A percentile compares a stretch with the other conserved stretches of the same genome.
Evolutionary conservation across 2,329 filamentous ascomycete species (phyloP).

Genomic region (Lecanicillium sp.): DNA sequence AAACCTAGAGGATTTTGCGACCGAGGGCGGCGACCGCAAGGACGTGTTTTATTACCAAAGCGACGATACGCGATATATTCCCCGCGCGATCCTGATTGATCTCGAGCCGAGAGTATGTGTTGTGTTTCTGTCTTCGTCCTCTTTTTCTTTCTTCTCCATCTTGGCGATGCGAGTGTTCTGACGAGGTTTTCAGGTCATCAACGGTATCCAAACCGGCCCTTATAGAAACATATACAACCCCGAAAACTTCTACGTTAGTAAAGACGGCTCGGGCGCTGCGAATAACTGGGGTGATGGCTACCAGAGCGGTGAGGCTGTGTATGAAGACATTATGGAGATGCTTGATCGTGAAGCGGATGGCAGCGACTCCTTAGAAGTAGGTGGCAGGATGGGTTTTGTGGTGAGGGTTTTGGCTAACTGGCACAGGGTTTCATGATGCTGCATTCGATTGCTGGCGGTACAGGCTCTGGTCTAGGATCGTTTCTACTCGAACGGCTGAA

Average conservation of each 20-base stretch:
- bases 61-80: slow-evolving; percentile 97
- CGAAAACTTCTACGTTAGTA: slow-evolving; percentile 96
- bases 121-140: too few relatives aligned
- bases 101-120: slow-evolving; percentile 71
- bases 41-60: slow-evolving; percentile 99
- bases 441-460: slow-evolving; percentile 95
- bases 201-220: slow-evolving; percentile 83
- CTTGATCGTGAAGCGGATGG: slow-evolving; percentile 97
- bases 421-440: slow-evolving; percentile 89
- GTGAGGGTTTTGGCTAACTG: neutral
- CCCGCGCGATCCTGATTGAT: slow-evolving; percentile 89
- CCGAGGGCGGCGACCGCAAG: slow-evolving; percentile 93
- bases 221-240: slow-evolving; percentile 99
- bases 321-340: slow-evolving; percentile 98
- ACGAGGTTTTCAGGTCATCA: slow-evolving; percentile 54
- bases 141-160: too few relatives aligned
- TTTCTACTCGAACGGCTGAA: slow-evolving; percentile 94
- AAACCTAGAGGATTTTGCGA: slow-evolving; percentile 95
- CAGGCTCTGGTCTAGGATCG: slow-evolving; percentile 89
- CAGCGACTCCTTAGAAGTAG: slow-evolving; percentile 86
- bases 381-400: slow-evolving; percentile 7
- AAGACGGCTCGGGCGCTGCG: slow-evolving; percentile 85
- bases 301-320: slow-evolving; percentile 80
- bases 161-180: neutral
- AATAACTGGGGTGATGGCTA: slow-evolving; percentile 99